Base-by-base conservation (phyloP, 768 basidiomycete species). In the Termitomyces titanicus region DNA sequence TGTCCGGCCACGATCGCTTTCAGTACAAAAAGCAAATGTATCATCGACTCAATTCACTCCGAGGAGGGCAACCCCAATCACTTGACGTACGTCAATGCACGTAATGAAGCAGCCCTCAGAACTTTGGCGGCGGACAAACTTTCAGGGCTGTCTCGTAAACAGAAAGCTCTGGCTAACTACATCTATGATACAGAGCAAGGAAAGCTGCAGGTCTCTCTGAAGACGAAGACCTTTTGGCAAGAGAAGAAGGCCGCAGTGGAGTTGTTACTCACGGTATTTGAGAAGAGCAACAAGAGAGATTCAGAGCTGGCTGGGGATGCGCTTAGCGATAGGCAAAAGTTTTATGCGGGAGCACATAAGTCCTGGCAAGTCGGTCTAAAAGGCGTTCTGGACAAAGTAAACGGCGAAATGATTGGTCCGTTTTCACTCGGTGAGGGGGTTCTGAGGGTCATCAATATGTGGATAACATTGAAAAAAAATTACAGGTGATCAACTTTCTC, bases 1-100 rank as follows among this genome's bases (percentile, higher is more conserved):
- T 77, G 86, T 17, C 92, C 92, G 1, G 91, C 92, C 1, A 93
- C 92, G 3, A 82, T 93, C 57, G 86, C 84, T n/a, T 82, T 86
- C 64, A 70, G 75, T 50, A 68, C 73, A n/a, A 71, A 68, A 11
- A 85, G 82, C 22, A 75, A 76, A 37, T 73, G 78, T 9, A 61
- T 85, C 77, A 57, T 81, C 80, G 59, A 78, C 72, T 75, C 81
- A 11, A 70, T 88, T 2, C 88, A 93, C 65, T 78, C 83, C 3
- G 78, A 82, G 1, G 74, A 75, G 1, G 84, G 80, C 10, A 78
- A 86, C 63, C 91, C 90, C 6, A 80, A 82, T 56, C 76, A 72
- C 38, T 74, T 94, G 59, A 68, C 74, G 43, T 80, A 76, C 63
- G 61, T 83, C 53, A 84, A 86, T 55, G 89, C 87, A 12, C 77